phyloP scores from a whole-genome alignment of 768 basidiomycete species.

The Lactarius sp. region DNA sequence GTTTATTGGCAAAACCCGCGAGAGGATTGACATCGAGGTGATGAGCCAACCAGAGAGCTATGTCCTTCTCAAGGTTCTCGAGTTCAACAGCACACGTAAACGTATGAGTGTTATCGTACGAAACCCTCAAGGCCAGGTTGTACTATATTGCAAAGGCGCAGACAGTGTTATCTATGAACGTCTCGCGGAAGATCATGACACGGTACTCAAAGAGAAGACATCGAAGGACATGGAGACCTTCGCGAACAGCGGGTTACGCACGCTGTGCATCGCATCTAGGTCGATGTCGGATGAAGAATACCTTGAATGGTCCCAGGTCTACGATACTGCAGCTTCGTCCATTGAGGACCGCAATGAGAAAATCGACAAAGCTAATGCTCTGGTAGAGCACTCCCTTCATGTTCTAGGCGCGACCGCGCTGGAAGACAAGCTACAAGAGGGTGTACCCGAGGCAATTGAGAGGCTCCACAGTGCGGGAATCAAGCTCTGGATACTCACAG shows the following conservation, averaged over 20 bases:
- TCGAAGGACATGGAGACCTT: constrained; percentile 86
- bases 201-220: constrained; percentile 68
- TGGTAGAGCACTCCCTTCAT: constrained; percentile 75
- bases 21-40: constrained; percentile 81
- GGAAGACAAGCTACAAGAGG: constrained; percentile 96
- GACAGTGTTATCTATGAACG: constrained; percentile 92
- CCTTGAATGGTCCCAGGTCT: constrained; percentile 67
- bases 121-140: constrained; percentile 71
- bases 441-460: constrained; percentile 95
- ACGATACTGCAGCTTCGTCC: constrained; percentile 77
- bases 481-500: constrained; percentile 97
- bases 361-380: constrained; percentile 81
- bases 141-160: constrained; percentile 95
- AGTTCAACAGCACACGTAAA: constrained; percentile 93
- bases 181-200: constrained; percentile 71
- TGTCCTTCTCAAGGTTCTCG: constrained; percentile 72
- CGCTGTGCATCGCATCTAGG: constrained; percentile 83
- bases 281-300: constrained; percentile 82
- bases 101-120: constrained; percentile 93
- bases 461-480: constrained; percentile 89
- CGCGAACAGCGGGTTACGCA: constrained; percentile 88
- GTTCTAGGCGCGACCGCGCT: constrained; percentile 93
- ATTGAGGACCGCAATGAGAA: constrained; percentile 83
- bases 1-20: constrained; percentile 72
- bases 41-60: constrained; percentile 85